phyloP scores from a whole-genome alignment of 176 grass and related monocot genomes.

The Oryza longistaminata region DNA sequence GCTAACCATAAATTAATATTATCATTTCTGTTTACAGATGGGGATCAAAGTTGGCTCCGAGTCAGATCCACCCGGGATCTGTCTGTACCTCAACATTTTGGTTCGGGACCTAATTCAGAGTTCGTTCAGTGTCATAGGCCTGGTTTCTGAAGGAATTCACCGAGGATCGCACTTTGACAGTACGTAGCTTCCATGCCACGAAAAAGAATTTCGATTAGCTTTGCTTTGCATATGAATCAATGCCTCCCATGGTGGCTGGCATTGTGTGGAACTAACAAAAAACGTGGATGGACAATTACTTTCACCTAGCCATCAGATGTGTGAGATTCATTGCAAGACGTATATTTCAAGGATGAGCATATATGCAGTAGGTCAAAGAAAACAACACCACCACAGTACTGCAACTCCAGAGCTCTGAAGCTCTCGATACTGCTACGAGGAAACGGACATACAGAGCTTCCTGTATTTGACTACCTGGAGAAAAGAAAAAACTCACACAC shows the following conservation, averaged over 20 bases:
- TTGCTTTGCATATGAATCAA: neutral
- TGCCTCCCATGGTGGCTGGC: neutral
- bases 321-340: neutral
- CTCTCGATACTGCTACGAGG: neutral
- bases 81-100: constrained; percentile 19
- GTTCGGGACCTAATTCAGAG: constrained; percentile 16
- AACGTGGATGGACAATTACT: constrained; percentile 2
- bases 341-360: neutral
- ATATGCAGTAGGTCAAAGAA: neutral
- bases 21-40: constrained; percentile 18
- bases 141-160: constrained; percentile 15
- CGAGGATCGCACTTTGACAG: neutral
- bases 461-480: constrained; percentile 35
- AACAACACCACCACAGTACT: neutral
- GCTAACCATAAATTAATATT: neutral
- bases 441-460: neutral
- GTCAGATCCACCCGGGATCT: constrained; percentile 41
- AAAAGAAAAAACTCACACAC: neutral
- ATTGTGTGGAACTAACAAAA: neutral
- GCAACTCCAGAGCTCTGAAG: neutral
- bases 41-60: constrained; percentile 45
- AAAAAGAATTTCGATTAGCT: neutral
- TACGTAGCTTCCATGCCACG: neutral
- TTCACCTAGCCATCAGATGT: neutral
- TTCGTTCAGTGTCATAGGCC: constrained; percentile 26